Base-by-base conservation (phyloP, 495 filamentous ascomycete species). In the Echria macrotheca region DNA sequence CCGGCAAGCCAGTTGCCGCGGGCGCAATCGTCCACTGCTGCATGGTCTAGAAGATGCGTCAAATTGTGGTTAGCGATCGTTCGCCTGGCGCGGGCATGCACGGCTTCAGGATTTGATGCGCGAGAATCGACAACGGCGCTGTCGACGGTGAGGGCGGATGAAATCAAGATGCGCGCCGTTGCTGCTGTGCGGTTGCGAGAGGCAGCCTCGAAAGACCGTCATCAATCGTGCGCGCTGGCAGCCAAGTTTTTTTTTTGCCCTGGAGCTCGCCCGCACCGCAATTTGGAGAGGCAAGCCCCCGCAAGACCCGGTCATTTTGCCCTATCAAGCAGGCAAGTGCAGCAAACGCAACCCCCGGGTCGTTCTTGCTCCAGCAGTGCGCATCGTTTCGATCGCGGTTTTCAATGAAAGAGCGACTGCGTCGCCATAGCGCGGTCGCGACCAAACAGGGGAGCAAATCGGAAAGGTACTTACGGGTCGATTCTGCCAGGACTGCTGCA, bases 21-120 rank as follows among this genome's bases (percentile, higher is more conserved):
- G n/a, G n/a, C n/a, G 68, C 50, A 59, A 75, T 70, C 61, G 70
- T 72, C 73, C 71, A 75, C 65, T 74, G 67, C 67, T 76, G 68
- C 73, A 76, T 76, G 61, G 55, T 70, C 69, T 72, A 52, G 46
- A 61, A n/a, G 58, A 44, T 40, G 50, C 39, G 44, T 29, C 44
- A 47, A 60, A 50, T 40, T 39, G 49, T 40, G 33, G 46, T 62
- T 44, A 62, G 59, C 56, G 25, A 45, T 18, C 17, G 22, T 25
- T 45, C 35, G 21, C 31, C 33, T 36, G 17, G 15, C 18, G 19
- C 40, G 36, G 6, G 28, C 28, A 31, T 12, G 28, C 28, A 12
- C 28, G 28, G 12, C 28, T 6, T 12, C 7, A 31, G 28, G 5
- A 22, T 31, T 12, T 6, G 28, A 31, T 31, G 28, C 28, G 28